Conservation (phyloP, 2,329 filamentous ascomycete species). For the Epichloe coenophiala region DNA sequence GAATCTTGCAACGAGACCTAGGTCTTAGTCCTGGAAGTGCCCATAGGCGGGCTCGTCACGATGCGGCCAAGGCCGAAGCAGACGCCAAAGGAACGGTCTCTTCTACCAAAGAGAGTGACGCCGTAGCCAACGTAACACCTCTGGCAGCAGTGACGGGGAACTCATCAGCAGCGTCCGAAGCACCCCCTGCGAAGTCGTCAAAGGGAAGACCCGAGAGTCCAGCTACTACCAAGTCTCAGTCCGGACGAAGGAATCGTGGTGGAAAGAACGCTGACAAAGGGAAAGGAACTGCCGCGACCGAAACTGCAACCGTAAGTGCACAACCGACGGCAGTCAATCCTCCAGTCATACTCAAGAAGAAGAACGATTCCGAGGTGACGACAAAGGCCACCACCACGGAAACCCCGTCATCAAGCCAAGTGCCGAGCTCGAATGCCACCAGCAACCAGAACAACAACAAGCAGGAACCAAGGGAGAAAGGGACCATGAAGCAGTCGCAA, state of each 20-base stretch:
- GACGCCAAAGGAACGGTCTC: conserved; percentile 24
- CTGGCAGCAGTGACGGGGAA: conserved; percentile 9
- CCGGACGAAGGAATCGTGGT: conserved; percentile 19
- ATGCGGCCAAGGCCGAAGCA: conserved; percentile 42
- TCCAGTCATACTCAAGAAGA: conserved; percentile 30
- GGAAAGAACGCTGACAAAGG: conserved; percentile 26
- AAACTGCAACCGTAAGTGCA: conserved; percentile 16
- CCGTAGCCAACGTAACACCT: conserved; percentile 8
- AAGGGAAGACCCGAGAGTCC: conserved; percentile 12
- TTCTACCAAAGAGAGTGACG: conserved; percentile 18
- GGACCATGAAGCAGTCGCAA: conserved; percentile 15
- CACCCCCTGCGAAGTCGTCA: conserved; percentile 6
- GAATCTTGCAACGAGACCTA: conserved; percentile 52
- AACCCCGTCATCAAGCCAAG: conserved; percentile 2
- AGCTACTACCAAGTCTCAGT: conserved; percentile 14
- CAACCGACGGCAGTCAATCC: conserved; percentile 15
- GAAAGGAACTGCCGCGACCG: conserved; percentile 17
- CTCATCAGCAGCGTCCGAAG: conserved; percentile 6
- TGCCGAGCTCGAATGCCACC: background rate
- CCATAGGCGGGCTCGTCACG: conserved; percentile 45
- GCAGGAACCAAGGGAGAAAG: conserved; percentile 1
- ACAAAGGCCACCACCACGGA: conserved; percentile 10
- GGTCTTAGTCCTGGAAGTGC: conserved; percentile 50
- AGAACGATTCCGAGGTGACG: conserved; percentile 17
- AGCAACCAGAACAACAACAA: conserved; percentile 9